phyloP scores from a whole-genome alignment of 2,329 filamentous ascomycete genomes.

The Clonostachys byssicola region DNA sequence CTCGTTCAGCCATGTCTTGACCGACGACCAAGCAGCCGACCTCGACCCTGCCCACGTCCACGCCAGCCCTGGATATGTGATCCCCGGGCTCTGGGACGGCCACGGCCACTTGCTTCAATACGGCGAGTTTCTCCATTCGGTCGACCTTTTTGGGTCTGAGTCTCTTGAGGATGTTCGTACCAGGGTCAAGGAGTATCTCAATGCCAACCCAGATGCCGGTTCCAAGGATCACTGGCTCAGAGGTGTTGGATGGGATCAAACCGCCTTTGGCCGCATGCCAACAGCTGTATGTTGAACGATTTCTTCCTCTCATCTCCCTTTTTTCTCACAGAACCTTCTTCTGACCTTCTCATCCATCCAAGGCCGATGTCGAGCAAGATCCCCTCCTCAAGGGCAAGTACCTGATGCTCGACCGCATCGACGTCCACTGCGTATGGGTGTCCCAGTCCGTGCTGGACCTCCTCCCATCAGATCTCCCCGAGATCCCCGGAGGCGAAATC shows the following conservation, averaged over 20 bases:
- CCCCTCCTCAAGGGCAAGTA: slow-evolving; percentile 48
- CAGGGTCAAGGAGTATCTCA: slow-evolving; percentile 48
- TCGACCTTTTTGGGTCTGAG: slow-evolving; percentile 56
- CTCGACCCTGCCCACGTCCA: slow-evolving; percentile 19
- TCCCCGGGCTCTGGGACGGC: slow-evolving; percentile 68
- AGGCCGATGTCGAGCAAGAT: slow-evolving; percentile 52
- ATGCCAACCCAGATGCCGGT: slow-evolving; percentile 43
- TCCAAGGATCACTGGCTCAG: slow-evolving; percentile 56
- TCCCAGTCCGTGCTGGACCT: slow-evolving; percentile 59
- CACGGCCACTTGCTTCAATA: slow-evolving; percentile 65
- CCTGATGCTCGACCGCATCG: slow-evolving; percentile 67
- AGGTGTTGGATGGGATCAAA: slow-evolving; percentile 70
- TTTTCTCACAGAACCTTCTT: background rate
- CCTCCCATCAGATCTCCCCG: slow-evolving; percentile 44
- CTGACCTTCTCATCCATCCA: background rate
- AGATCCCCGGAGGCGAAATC: slow-evolving; percentile 61
- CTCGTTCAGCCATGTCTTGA: slow-evolving; percentile 27
- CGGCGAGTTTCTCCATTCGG: slow-evolving; percentile 63
- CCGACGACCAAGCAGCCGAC: slow-evolving; percentile 28
- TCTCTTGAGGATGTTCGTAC: slow-evolving; percentile 49
- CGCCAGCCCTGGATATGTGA: slow-evolving; percentile 42
- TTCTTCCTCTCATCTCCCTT: background rate
- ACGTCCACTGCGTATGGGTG: slow-evolving; percentile 68
- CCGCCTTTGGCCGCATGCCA: slow-evolving; percentile 60
- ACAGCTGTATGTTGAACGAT: slow-evolving; percentile 44